phyloP scores from a whole-genome alignment of 805 yeast genomes.

The Ogataea degrootiae region DNA sequence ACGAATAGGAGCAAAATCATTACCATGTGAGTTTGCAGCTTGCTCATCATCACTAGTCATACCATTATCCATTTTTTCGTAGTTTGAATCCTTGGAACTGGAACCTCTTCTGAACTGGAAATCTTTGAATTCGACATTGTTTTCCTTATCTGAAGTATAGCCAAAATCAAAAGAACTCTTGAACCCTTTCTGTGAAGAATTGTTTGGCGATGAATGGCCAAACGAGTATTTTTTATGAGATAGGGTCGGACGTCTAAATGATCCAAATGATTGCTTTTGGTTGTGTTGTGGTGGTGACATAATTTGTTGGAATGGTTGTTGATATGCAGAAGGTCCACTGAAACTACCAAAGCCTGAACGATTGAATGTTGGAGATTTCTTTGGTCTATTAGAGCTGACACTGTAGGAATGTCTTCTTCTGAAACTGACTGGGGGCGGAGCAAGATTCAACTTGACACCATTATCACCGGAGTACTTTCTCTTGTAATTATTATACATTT shows the following conservation, averaged over 20 bases:
- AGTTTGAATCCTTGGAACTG: conserved; percentile 5
- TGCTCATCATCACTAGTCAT: conserved; percentile 15
- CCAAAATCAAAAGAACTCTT: conserved; percentile 15
- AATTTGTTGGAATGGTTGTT: conserved; percentile 7
- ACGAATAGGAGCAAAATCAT: conserved; percentile 20
- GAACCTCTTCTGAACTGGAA: conserved; percentile 3
- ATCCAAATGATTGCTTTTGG: conserved; percentile 7
- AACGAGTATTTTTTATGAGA: conserved; percentile 9
- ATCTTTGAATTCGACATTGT: conserved; percentile 1
- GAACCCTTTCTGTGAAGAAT: conserved; percentile 9
- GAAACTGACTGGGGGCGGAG: conserved; percentile 79
- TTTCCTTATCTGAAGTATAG: conserved; percentile 4
- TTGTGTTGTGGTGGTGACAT: background rate
- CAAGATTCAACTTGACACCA: conserved; percentile 37
- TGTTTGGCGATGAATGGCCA: conserved; percentile 13
- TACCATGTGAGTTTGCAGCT: conserved; percentile 1
- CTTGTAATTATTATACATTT: conserved; percentile 39
- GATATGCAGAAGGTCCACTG: conserved; percentile 11
- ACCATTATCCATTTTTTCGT: conserved; percentile 8
- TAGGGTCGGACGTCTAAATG: conserved; percentile 7
- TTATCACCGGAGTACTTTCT: conserved; percentile 25
- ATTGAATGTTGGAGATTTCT: conserved; percentile 13
- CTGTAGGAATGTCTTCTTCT: conserved; percentile 35
- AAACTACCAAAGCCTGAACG: conserved; percentile 15
- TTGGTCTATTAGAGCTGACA: conserved; percentile 4